Evolutionary conservation across 176 grass and related monocot genomes (phyloP).

Genomic region (bread wheat (Triticum aestivum)): DNA sequence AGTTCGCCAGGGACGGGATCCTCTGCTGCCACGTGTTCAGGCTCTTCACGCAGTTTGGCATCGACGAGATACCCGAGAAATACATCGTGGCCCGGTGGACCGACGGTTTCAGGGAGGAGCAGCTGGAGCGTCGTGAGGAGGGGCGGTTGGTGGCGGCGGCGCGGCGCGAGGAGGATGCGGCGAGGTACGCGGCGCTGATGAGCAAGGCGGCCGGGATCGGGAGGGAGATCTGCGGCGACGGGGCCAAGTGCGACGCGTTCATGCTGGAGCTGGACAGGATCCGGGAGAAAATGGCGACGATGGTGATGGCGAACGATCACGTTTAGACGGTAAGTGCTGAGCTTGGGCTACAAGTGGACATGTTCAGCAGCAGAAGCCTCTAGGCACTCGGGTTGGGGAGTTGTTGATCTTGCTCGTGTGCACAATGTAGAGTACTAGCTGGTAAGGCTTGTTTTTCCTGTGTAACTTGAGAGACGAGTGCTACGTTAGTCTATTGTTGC

Average conservation of each 20-base stretch:
- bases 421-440: neutral
- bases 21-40: slow-evolving; percentile 28
- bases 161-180: neutral
- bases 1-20: slow-evolving; percentile 18
- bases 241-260: neutral
- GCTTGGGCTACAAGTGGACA: neutral
- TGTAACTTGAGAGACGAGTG: neutral
- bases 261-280: slow-evolving; percentile 25
- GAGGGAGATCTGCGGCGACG: neutral
- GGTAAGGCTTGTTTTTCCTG: neutral
- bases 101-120: neutral
- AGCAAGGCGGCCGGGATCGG: neutral
- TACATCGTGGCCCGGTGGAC: slow-evolving; percentile 33
- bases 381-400: too few species aligned
- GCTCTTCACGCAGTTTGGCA: slow-evolving; percentile 15
- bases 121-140: neutral
- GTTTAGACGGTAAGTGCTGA: neutral
- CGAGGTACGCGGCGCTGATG: slow-evolving; percentile 17
- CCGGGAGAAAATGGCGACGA: neutral
- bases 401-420: too few species aligned
- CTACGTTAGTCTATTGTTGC: neutral
- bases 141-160: neutral
- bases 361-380: neutral
- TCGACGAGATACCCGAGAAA: neutral
- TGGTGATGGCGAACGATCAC: neutral